Conservation (phyloP, 1,284 basidiomycete species). For the Naganishia liquefaciens region DNA sequence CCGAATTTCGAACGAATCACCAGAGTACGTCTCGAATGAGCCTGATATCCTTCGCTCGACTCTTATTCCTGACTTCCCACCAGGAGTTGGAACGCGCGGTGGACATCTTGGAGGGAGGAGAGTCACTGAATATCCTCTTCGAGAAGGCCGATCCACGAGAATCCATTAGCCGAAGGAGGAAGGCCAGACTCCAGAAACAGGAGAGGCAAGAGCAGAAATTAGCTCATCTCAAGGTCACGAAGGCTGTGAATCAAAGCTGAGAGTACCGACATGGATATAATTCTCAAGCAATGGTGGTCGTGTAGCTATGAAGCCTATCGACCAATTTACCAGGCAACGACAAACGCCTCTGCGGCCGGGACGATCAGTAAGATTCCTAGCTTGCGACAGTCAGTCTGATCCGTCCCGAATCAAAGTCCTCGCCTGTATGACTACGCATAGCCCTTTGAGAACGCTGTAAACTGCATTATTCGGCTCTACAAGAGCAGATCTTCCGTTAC, state of each 20-base stretch:
- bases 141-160: constrained; percentile 4
- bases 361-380: no score
- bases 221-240: neutral
- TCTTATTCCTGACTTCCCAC: neutral
- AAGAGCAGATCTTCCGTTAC: no score
- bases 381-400: no score
- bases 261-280: neutral
- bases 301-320: neutral
- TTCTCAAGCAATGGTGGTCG: neutral
- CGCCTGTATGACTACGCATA: no score
- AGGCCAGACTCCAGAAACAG: neutral
- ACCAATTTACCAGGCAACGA: neutral
- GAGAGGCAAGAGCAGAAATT: no score
- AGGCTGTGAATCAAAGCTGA: neutral
- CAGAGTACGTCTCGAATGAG: neutral
- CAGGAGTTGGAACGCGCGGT: constrained; percentile 22
- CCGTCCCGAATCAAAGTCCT: no score
- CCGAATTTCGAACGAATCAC: constrained; percentile 8
- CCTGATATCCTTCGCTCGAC: no score
- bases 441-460: no score
- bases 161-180: neutral
- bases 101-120: neutral
- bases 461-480: no score
- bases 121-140: neutral
- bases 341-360: no score